phyloP scores from a whole-genome alignment of 2,329 filamentous ascomycete species.

The Colletotrichum sp. region DNA sequence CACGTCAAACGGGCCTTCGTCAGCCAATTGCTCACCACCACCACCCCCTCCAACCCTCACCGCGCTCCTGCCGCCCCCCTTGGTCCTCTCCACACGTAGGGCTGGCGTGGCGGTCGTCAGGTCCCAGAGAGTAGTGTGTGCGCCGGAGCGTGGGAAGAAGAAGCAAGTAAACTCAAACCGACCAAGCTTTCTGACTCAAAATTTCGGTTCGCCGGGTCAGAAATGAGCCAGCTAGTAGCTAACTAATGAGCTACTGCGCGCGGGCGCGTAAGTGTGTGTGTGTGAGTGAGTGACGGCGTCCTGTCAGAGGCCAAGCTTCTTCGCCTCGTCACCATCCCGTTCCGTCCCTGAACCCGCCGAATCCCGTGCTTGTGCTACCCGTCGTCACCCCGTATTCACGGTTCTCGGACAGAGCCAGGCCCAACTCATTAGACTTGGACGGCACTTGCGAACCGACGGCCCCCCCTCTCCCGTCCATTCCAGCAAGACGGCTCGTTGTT shows the following conservation, averaged over 20 bases:
- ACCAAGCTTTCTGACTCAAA: conserved; percentile 17
- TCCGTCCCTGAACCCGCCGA: not conserved
- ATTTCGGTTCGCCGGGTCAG: not conserved
- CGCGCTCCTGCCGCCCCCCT: not conserved
- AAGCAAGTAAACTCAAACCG: conserved; percentile 19
- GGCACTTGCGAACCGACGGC: not conserved
- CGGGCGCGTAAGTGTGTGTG: not conserved
- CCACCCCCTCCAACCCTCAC: not conserved
- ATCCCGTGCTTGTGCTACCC: not conserved
- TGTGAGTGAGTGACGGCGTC: not conserved
- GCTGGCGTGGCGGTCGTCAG: conserved; percentile 7
- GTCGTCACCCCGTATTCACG: not conserved
- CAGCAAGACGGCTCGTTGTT: not conserved
- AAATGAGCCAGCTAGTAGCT: not conserved
- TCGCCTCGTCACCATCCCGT: not conserved
- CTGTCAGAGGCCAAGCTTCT: not conserved
- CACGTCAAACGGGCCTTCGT: not conserved
- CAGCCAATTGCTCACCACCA: conserved; percentile 13
- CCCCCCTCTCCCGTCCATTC: not conserved
- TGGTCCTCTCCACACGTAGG: conserved; percentile 15
- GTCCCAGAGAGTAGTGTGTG: not conserved
- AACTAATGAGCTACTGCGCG: not conserved
- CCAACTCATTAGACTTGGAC: not conserved
- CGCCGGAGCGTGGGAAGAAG: not conserved
- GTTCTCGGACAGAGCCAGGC: not conserved